These are phyloP conservation scores for Aciculoconidium aculeatum DNA, from an alignment of 805 yeast species.

Conservation along the genomic window DNA sequence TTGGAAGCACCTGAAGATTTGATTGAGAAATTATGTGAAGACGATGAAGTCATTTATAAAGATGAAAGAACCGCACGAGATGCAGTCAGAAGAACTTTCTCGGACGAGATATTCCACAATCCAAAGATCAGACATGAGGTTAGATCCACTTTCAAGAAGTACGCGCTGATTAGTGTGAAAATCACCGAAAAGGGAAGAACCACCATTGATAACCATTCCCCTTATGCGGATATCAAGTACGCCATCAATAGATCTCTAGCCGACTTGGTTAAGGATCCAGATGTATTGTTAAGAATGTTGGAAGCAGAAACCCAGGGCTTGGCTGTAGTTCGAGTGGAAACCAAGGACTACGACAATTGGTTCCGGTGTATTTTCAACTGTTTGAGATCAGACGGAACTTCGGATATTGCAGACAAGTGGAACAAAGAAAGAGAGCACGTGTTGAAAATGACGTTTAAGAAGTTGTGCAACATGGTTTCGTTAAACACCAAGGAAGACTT, in stretches of 20 bases:
- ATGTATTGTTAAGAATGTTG: constrained; percentile 78
- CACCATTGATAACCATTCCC: constrained; percentile 72
- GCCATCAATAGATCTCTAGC: constrained; percentile 74
- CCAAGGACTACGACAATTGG: constrained; percentile 40
- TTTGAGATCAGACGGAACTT: constrained; percentile 70
- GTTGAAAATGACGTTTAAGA: constrained; percentile 60
- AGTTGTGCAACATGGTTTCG: constrained; percentile 60
- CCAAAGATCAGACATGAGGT: constrained; percentile 72
- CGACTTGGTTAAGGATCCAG: constrained; percentile 74
- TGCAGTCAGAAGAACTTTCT: constrained; percentile 68
- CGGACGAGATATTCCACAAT: constrained; percentile 76
- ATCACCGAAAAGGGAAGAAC: constrained; percentile 69
- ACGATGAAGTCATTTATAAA: constrained; percentile 46
- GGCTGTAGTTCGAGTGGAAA: constrained; percentile 55
- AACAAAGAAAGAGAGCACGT: constrained; percentile 65
- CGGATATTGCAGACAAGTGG: constrained; percentile 77
- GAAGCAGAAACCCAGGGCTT: constrained; percentile 84
- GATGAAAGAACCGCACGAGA: constrained; percentile 58
- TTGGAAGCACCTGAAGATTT: constrained; percentile 55
- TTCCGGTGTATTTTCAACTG: constrained; percentile 41
- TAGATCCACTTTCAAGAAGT: constrained; percentile 55
- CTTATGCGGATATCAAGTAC: constrained; percentile 86
- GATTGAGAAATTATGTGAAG: constrained; percentile 42
- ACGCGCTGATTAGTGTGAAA: constrained; percentile 64
- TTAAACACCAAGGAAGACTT: constrained; percentile 79